phyloP scores from a whole-genome alignment of 1,139 yeast species.

The Saccharomyces hybrid region DNA sequence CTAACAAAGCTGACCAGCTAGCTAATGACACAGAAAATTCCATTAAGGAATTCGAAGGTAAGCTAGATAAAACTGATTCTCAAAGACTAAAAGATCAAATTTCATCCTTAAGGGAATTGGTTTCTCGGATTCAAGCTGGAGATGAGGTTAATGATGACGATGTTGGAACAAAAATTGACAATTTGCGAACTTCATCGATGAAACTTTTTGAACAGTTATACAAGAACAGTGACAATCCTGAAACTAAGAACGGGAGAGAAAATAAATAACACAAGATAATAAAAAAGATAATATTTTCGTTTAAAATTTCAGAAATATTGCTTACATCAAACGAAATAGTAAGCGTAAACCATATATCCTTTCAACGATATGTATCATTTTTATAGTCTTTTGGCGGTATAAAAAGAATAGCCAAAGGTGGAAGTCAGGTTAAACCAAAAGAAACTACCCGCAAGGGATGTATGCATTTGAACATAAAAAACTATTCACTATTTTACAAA shows the following conservation, averaged over 20 bases:
- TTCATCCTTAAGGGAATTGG: constrained; percentile 75
- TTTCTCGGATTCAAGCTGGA: constrained; percentile 92
- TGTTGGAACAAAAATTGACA: constrained; percentile 57
- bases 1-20: constrained; percentile 96
- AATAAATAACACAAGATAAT: background rate
- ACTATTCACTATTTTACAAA: background rate
- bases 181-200: constrained; percentile 69
- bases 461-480: background rate
- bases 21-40: constrained; percentile 95
- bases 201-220: constrained; percentile 93
- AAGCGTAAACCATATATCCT: background rate
- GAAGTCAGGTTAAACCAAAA: background rate
- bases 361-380: background rate
- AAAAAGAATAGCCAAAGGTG: background rate
- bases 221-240: constrained; percentile 47
- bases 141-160: constrained; percentile 72
- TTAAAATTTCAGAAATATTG: background rate
- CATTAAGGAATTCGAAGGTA: constrained; percentile 88
- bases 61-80: constrained; percentile 75
- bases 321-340: background rate
- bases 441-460: background rate
- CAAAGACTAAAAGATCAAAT: constrained; percentile 71
- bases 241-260: background rate
- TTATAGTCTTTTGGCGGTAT: background rate
- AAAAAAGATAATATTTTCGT: background rate